Conservation (phyloP, 2,329 filamentous ascomycete genomes). For the Penicillium sp. region DNA sequence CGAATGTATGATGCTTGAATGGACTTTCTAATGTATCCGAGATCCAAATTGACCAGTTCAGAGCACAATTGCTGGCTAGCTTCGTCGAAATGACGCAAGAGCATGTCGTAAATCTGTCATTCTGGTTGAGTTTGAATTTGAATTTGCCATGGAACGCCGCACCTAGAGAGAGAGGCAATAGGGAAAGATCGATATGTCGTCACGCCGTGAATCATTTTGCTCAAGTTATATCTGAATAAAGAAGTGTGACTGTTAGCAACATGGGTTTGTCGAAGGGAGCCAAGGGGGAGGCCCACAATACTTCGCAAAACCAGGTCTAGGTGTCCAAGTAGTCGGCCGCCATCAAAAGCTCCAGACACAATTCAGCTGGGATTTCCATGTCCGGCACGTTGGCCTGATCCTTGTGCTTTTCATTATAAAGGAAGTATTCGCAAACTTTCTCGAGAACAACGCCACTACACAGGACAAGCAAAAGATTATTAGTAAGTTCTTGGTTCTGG, state of each 20-base stretch:
- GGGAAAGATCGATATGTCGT: constrained; percentile 1
- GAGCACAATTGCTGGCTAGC: too few relatives aligned
- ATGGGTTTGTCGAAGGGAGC: too few relatives aligned
- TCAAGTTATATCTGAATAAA: background rate
- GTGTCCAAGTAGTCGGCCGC: constrained; percentile 61
- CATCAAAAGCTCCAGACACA: constrained; percentile 61
- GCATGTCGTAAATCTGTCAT: too few relatives aligned
- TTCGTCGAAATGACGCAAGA: too few relatives aligned
- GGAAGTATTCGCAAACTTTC: constrained; percentile 65
- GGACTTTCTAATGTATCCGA: constrained; percentile 10
- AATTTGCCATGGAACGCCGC: too few relatives aligned
- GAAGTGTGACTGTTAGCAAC: too few relatives aligned
- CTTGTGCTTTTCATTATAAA: constrained; percentile 61
- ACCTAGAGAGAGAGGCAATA: background rate
- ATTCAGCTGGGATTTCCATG: constrained; percentile 60
- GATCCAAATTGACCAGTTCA: too few relatives aligned
- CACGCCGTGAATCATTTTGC: constrained; percentile 12
- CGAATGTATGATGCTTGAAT: constrained; percentile 36
- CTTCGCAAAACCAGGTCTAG: constrained; percentile 22
- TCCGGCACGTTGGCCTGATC: constrained; percentile 57
- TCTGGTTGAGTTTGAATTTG: too few relatives aligned
- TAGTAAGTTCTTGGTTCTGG: constrained; percentile 1
- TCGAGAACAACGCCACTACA: constrained; percentile 56
- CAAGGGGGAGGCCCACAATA: too few relatives aligned
- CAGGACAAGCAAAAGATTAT: background rate